Conservation (phyloP, 2,329 filamentous ascomycete genomes). For the Colletotrichum salicis region DNA sequence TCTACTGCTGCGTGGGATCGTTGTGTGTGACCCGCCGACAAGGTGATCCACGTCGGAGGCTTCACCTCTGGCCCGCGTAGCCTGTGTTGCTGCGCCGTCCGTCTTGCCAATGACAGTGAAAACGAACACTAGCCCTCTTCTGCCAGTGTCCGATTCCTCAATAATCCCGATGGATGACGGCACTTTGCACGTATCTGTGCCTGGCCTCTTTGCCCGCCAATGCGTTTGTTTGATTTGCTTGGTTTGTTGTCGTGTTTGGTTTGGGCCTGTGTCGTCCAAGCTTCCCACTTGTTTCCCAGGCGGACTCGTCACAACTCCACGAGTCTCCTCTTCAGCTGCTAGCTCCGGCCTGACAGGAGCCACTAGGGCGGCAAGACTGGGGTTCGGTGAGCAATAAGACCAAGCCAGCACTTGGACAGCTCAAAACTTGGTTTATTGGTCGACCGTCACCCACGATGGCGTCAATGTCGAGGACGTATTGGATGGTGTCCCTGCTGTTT, state of each 20-base stretch:
- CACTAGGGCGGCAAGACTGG: conserved; percentile 5
- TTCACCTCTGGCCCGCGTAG: background rate
- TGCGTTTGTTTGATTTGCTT: conserved; percentile 9
- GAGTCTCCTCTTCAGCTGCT: conserved; percentile 1
- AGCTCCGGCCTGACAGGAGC: conserved; percentile 15
- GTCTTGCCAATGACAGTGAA: background rate
- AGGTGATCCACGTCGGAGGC: conserved; percentile 26
- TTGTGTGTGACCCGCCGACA: conserved; percentile 14
- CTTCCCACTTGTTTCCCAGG: conserved; percentile 3
- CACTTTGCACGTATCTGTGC: conserved; percentile 12
- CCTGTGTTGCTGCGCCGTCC: background rate
- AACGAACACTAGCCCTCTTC: background rate
- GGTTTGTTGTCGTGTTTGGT: background rate
- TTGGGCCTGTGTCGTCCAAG: conserved; percentile 14
- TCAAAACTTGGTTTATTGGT: conserved; percentile 10
- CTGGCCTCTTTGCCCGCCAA: background rate
- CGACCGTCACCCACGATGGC: background rate
- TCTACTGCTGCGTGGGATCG: background rate
- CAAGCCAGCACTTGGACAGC: background rate
- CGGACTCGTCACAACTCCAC: conserved; percentile 6
- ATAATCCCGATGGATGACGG: conserved; percentile 9
- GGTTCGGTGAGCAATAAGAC: background rate
- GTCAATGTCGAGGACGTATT: conserved; percentile 10
- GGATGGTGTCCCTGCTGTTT: background rate
- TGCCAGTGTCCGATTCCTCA: background rate